Evolutionary conservation across 768 basidiomycete genomes (phyloP).

Genomic region (Cystobasidium ongulense): DNA sequence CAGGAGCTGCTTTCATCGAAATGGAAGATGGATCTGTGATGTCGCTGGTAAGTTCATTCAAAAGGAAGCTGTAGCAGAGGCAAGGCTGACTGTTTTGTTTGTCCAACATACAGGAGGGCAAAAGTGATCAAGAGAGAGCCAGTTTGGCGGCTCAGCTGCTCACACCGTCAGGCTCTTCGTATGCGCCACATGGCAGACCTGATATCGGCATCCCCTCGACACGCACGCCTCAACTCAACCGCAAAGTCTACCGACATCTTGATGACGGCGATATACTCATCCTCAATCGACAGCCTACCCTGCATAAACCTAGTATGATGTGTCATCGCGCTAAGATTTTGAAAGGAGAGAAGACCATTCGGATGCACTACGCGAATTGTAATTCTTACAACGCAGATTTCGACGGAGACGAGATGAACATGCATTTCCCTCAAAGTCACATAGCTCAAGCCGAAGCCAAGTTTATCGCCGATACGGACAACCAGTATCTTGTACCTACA

Average conservation of each 20-base stretch:
- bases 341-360: slow-evolving; percentile 93
- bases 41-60: slow-evolving; percentile 57
- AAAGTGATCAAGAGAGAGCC: slow-evolving; percentile 77
- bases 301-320: slow-evolving; percentile 99
- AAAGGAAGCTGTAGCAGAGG: too few species aligned
- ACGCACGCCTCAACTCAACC: slow-evolving; percentile 64
- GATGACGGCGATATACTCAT: slow-evolving; percentile 90
- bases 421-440: slow-evolving; percentile 97
- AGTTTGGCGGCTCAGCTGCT: slow-evolving; percentile 91
- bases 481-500: slow-evolving; percentile 97
- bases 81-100: not conserved
- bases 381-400: slow-evolving; percentile 98
- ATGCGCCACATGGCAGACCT: slow-evolving; percentile 35
- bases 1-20: slow-evolving; percentile 89
- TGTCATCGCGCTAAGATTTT: slow-evolving; percentile 84
- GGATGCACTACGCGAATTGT: slow-evolving; percentile 99
- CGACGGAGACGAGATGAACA: slow-evolving; percentile 98
- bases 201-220: slow-evolving; percentile 53
- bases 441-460: slow-evolving; percentile 88
- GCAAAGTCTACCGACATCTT: slow-evolving; percentile 94
- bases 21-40: slow-evolving; percentile 86
- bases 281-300: slow-evolving; percentile 91
- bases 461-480: slow-evolving; percentile 93
- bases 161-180: slow-evolving; percentile 59
- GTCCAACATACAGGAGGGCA: slow-evolving; percentile 57